Base-by-base conservation (phyloP, 1,139 yeast species). In the Zhuliangozyma blackwelliae region DNA sequence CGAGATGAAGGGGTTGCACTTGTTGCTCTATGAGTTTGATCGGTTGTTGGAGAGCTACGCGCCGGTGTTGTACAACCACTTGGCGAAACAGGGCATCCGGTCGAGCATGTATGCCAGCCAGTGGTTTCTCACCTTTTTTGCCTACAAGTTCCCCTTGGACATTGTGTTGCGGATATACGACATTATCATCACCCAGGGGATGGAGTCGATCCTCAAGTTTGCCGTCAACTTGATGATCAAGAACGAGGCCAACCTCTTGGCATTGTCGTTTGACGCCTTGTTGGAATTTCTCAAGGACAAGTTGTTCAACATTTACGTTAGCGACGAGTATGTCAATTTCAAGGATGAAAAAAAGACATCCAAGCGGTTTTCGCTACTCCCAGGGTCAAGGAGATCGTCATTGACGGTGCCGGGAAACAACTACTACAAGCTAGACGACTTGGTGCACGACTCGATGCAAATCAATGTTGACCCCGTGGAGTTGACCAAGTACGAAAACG, bases 101-200 rank as follows among this genome's bases (percentile, higher is more conserved):
- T 82, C 95, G 1, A 82, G 92, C 19, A 90, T 90, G 97, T 92
- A 87, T 65, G 97, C 96, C 0, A 78, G 92, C 1, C 97, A 92
- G 59, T 92, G 97, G 97, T 89, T 92, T 54, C 70, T 89, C 49
- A 92, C 98, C 0, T 74, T 92, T 48, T 92, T 92, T 63, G 96
- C 96, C 10, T 92, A 92, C 65, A 85, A 86, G 54, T 87, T 90
- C 59, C 97, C 98, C 10, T 64, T 87, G 36, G 84, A 80, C 39
- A 81, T 88, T 51, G 96, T 88, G 29, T 66, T 86, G 45, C 72
- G 95, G 40, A 85, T 92, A 31, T 84, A 79, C 55, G 97, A 92
- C 63, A 76, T 86, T 39, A 78, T 92, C 12, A 76, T 92, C 34
- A 82, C 95, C 6, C 96, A 90, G 61, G 97, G 97, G 25, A 66